Base-by-base conservation (phyloP, 1,139 yeast genomes). In the Hansenula sp. region DNA sequence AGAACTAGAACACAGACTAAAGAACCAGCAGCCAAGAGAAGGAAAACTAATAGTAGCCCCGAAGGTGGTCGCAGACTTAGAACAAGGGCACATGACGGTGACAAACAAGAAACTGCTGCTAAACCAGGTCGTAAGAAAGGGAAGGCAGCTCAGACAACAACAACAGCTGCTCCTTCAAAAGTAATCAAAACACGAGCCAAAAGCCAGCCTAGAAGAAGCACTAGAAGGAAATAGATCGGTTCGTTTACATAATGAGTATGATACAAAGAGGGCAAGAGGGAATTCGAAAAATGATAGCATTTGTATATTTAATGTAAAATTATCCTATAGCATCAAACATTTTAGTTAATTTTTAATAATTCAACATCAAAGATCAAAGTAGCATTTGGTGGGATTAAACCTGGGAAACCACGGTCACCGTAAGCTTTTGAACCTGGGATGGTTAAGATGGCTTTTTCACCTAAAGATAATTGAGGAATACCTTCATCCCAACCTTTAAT, bases 401-500 rank as follows among this genome's bases (percentile, higher is more conserved):
- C 95, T 50, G 97, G 97, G 79, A 85, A 87, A 37, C 97, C 97
- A 66, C 95, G 82, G 51, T 78, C 75, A 48, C 97, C 97, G 68
- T 92, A 92, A 52, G 95, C 98, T 66, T 87, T 84, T 57, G 84
- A 82, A 47, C 96, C 92, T 55, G 97, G 95, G 57, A 90, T 88
- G 56, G 94, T 88, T 62, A 92, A 73, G 62, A 83, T 77, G 42
- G 97, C 95, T 71, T 83, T 84, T 66, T 94, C 88, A 54, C 97
- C 97, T 44, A 89, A 75, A 44, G 95, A 84, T 66, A 92, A 77
- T 66, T 88, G 82, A 44, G 95, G 96, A 61, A 88, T 86, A 49
- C 67, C 95, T 60, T 79, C 85, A 62, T 90, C 97, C 97, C 97
- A 90, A 50, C 97, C 97, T 59, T 79, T 77, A 68, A 90, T 90